Evolutionary conservation across 2,329 filamentous ascomycete genomes (phyloP), one percentile per base, ranked within the genome.

Genomic region (Fusarium mexicanum): DNA sequence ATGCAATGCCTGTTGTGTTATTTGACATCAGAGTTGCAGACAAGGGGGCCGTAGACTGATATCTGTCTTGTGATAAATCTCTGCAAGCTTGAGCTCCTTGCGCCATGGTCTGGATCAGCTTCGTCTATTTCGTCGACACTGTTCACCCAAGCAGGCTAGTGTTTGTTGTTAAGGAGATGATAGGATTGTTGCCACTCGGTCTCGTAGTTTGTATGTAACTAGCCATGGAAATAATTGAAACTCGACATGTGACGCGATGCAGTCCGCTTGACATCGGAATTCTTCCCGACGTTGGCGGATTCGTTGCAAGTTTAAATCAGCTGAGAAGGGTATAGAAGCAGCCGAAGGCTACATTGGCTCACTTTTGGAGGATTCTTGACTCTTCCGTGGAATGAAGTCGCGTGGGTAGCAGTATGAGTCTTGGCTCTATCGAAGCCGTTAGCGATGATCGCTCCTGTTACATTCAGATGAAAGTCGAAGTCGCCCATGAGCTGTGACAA

Each of bases 381-480:
- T 16, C 18, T 47, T 29, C 13, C 9, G 44, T 29, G 26, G 20
- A 29, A 13, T 22, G 3, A 22, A 22, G 13, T 14, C 3, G 24
- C 18, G 18, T 16, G 12, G 18, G 18, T 5, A 22, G 12, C 26
- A 48, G 14, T 13, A 3, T 13, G 6, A 0, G 10, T 17, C 14
- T 50, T 13, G 2, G 7, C 20, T n/a, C 3, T 6, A 18, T n/a
- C 26, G 2, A 50, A 18, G 10, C 5, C 47, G 14, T 31, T 4
- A 31, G 3, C 8, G 13, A 50, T 3, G 16, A n/a, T n/a, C 16
- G 5, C 2, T 12, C 29, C 47, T 3, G 10, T 33, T n/a, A 18
- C 11, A 0, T 13, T n/a, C 22, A n/a, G 47, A 10, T n/a, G 22
- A 5, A 7, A 7, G 22, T 13, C 0, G 3, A 13, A n/a, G 29